Evolutionary conservation across 768 basidiomycete species (phyloP).

Genomic region (Boletellus ananiceps): DNA sequence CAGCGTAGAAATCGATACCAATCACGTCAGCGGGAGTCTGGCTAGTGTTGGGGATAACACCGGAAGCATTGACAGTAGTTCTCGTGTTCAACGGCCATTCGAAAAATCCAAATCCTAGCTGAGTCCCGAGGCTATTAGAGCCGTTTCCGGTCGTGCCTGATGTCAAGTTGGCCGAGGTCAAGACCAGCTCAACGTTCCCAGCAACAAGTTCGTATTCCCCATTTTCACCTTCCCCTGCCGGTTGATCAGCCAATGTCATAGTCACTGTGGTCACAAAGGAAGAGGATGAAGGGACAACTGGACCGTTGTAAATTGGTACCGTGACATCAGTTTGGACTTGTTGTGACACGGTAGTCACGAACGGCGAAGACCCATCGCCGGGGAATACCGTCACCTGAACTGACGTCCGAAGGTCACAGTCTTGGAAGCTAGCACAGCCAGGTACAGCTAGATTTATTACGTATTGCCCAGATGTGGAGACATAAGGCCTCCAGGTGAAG

Average conservation of each 20-base stretch:
- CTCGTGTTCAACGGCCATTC: constrained; percentile 70
- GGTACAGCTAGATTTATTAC: constrained; percentile 81
- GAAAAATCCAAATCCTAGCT: constrained; percentile 75
- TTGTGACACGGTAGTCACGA: constrained; percentile 70
- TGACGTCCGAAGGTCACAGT: constrained; percentile 75
- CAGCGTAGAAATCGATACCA: constrained; percentile 57
- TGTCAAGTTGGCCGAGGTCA: constrained; percentile 56
- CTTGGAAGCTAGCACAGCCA: constrained; percentile 75
- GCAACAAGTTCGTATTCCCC: constrained; percentile 83
- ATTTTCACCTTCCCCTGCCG: constrained; percentile 56
- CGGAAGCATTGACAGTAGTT: constrained; percentile 51
- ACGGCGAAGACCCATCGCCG: constrained; percentile 58
- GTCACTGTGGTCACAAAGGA: constrained; percentile 70
- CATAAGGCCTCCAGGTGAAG: constrained; percentile 87
- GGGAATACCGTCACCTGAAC: constrained; percentile 84
- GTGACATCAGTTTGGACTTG: constrained; percentile 59
- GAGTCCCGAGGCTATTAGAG: constrained; percentile 32
- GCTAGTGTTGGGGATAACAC: constrained; percentile 59
- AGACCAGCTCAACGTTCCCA: constrained; percentile 74
- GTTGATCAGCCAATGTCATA: constrained; percentile 65
- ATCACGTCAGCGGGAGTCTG: constrained; percentile 63
- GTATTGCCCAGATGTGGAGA: constrained; percentile 87
- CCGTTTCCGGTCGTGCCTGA: constrained; percentile 27
- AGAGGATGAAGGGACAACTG: constrained; percentile 69
- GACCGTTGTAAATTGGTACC: constrained; percentile 72